Evolutionary conservation across 768 basidiomycete genomes (phyloP).

Genomic region (Boletus patriciae): DNA sequence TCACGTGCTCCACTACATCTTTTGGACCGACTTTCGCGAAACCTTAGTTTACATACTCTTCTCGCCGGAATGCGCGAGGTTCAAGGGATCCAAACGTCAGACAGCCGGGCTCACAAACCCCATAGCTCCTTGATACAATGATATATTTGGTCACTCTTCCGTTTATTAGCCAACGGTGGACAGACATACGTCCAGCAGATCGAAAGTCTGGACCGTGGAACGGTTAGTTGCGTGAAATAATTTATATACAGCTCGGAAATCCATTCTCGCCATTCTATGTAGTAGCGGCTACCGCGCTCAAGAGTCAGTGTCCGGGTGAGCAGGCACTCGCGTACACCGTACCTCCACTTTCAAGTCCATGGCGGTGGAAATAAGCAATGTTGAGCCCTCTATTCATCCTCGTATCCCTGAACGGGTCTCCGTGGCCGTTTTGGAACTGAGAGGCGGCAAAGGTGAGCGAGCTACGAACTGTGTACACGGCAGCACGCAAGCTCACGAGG

Average conservation of each 20-base stretch:
- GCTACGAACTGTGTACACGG: not conserved
- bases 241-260: conserved; percentile 4
- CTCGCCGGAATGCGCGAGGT: not conserved
- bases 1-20: conserved; percentile 10
- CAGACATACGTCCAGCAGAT: not conserved
- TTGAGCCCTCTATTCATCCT: conserved; percentile 47
- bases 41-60: too few relatives aligned
- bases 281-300: not conserved
- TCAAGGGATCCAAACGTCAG: not conserved
- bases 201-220: not conserved
- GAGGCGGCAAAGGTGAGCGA: conserved; percentile 2
- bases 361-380: not conserved
- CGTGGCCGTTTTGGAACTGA: conserved; percentile 73
- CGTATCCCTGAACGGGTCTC: conserved; percentile 70
- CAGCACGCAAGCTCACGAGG: conserved; percentile 55
- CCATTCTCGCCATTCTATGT: conserved; percentile 6
- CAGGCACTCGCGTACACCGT: not conserved
- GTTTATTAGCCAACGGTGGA: too few relatives aligned
- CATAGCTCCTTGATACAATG: too few relatives aligned
- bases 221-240: conserved; percentile 1
- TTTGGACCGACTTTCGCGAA: too few relatives aligned
- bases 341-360: conserved; percentile 8
- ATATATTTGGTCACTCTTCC: too few relatives aligned
- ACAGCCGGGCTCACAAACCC: not conserved
- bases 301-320: not conserved